Percentiles rank a stretch among this genome's conserved stretches.
These are phyloP conservation scores for Rhizopus delemar DNA, from an alignment of 371 early-diverging fungal species.

Conservation along the genomic window DNA sequence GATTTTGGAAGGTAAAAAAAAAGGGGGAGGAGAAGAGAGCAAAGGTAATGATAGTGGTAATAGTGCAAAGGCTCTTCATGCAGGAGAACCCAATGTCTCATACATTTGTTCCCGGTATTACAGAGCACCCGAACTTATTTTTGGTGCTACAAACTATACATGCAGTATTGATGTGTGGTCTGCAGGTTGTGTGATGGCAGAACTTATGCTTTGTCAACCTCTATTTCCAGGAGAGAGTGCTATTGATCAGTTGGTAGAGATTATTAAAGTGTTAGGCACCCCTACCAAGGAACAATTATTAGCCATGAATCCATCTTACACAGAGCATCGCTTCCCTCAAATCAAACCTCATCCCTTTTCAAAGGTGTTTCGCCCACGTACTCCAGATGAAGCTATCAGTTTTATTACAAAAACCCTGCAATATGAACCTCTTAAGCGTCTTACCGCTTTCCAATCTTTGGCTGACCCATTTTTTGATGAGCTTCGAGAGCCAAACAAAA, in stretches of 20 bases:
- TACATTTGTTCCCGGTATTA: conserved; percentile 99
- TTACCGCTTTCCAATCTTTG: conserved; percentile 97
- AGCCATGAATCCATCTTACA: conserved; percentile 96
- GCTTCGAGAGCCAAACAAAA: conserved; percentile 80
- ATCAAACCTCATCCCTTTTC: conserved; percentile 92
- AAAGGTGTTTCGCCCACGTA: conserved; percentile 85
- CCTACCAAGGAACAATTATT: conserved; percentile 95
- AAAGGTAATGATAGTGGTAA: conserved; percentile 23
- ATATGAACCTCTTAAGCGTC: conserved; percentile 91
- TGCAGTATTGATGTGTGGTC: conserved; percentile 97
- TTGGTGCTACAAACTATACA: conserved; percentile 95
- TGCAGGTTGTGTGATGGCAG: conserved; percentile 98
- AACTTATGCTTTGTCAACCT: conserved; percentile 94
- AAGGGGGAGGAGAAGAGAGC: neutral
- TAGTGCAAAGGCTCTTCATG: conserved; percentile 91
- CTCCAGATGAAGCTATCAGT: conserved; percentile 84
- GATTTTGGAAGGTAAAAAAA: conserved; percentile 91
- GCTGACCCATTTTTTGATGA: conserved; percentile 97
- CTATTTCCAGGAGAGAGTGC: conserved; percentile 99
- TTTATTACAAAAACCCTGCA: conserved; percentile 87
- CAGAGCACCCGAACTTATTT: conserved; percentile 97
- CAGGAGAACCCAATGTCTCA: conserved; percentile 95
- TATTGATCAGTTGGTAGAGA: conserved; percentile 99
- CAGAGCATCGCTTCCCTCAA: conserved; percentile 97
- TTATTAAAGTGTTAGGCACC: conserved; percentile 99